phyloP scores from a whole-genome alignment of 345 rosid genomes.

The Syzygium grande region DNA sequence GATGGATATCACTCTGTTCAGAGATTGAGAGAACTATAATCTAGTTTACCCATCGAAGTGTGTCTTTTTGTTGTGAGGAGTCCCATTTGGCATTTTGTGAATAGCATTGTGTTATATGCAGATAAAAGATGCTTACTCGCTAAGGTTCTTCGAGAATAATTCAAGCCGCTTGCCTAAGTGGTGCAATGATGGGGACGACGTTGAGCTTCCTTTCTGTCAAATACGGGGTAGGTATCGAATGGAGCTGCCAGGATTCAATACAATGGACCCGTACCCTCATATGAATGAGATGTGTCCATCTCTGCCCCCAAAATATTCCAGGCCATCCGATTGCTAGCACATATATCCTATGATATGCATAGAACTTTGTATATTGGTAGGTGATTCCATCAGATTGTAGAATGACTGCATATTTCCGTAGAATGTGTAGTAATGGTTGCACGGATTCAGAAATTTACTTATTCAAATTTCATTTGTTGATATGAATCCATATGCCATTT shows the following conservation, averaged over 20 bases:
- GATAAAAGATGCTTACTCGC: slow-evolving; percentile 68
- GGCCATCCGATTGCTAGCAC: slow-evolving; percentile 56
- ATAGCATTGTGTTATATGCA: background rate
- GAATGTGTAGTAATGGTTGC: background rate
- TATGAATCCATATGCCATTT: background rate
- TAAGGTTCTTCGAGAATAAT: slow-evolving; percentile 64
- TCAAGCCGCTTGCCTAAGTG: slow-evolving; percentile 81
- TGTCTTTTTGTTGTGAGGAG: background rate
- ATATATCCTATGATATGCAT: background rate
- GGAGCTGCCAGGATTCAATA: slow-evolving; percentile 90
- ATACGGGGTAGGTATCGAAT: slow-evolving; percentile 81
- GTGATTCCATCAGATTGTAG: background rate
- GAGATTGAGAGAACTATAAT: background rate
- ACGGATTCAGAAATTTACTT: background rate
- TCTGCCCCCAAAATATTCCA: slow-evolving; percentile 71
- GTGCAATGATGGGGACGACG: slow-evolving; percentile 83
- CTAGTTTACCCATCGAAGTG: background rate
- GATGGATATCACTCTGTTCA: background rate
- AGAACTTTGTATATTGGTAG: background rate
- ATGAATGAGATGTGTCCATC: slow-evolving; percentile 93
- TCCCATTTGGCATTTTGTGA: background rate
- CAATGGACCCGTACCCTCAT: slow-evolving; percentile 78
- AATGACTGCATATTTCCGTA: background rate
- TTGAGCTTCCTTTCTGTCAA: slow-evolving; percentile 86
- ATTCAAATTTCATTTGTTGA: background rate